phyloP scores from a whole-genome alignment of 176 grass and related monocot genomes.

The Musa beccarii region DNA sequence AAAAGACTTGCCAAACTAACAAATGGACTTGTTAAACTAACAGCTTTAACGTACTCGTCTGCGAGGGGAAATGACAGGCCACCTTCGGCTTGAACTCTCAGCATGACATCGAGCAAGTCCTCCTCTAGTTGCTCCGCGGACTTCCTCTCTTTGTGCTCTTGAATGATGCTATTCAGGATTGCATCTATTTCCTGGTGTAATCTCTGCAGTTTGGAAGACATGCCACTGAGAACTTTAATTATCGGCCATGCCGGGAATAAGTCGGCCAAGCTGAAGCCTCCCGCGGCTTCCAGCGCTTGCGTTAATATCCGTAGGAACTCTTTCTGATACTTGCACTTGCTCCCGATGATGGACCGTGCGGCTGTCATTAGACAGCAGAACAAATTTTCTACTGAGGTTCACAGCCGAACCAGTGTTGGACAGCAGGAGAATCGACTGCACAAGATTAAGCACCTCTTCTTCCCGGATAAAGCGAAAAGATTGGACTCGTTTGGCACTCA shows the following conservation, averaged over 20 bases:
- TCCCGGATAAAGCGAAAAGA: conserved; percentile 23
- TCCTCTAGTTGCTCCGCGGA: neutral
- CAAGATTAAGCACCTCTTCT: conserved; percentile 18
- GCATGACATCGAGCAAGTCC: neutral
- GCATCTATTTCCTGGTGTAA: neutral
- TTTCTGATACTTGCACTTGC: conserved; percentile 21
- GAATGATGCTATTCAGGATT: neutral
- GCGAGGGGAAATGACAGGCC: neutral
- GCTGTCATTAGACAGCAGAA: conserved; percentile 4
- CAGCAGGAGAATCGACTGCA: neutral
- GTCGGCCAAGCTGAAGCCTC: conserved; percentile 2
- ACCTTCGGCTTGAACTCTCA: neutral
- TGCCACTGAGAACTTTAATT: neutral
- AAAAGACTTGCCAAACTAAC: too few species aligned
- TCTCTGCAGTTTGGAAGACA: neutral
- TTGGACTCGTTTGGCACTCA: conserved; percentile 33
- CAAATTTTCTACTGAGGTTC: conserved; percentile 15
- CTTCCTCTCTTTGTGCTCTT: neutral
- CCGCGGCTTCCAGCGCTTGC: neutral
- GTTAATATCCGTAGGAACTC: neutral
- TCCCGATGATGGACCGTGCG: neutral
- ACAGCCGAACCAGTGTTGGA: neutral
- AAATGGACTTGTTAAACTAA: too few species aligned
- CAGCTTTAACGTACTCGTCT: neutral
- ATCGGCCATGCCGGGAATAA: neutral